Percentiles rank a stretch among this genome's conserved stretches.
phyloP scores from a whole-genome alignment of 257 asterid species.

The Solanum virginianum region DNA sequence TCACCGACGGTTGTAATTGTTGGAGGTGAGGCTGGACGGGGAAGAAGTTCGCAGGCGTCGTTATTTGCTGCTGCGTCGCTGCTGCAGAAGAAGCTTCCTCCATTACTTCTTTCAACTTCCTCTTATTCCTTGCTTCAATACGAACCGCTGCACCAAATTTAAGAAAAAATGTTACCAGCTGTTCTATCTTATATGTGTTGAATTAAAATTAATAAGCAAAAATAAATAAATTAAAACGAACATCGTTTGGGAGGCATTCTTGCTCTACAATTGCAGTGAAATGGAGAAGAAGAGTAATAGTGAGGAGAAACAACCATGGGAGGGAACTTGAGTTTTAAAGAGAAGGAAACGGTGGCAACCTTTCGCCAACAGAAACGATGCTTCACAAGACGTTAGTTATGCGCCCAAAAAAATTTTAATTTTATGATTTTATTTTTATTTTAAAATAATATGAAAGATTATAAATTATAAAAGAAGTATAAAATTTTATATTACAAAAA shows the following conservation, averaged over 20 bases:
- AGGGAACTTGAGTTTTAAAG: conserved; percentile 3
- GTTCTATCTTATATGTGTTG: not conserved
- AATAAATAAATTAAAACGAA: not conserved
- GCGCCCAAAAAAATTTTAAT: not conserved
- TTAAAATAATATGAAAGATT: not conserved
- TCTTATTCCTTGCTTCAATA: conserved; percentile 5
- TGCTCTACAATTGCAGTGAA: not conserved
- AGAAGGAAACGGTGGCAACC: conserved; percentile 26
- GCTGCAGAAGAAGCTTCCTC: not conserved
- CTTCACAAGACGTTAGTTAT: not conserved
- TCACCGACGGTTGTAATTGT: not conserved
- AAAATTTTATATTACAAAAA: not conserved
- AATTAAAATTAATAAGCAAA: not conserved
- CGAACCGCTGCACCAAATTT: not conserved
- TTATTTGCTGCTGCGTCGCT: not conserved
- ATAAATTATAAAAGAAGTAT: too few relatives aligned
- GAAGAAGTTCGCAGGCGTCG: not conserved
- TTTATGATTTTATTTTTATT: not conserved
- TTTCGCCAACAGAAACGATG: not conserved
- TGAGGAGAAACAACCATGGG: not conserved
- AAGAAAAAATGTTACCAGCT: not conserved
- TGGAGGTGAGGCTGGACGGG: not conserved
- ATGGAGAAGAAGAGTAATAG: not conserved
- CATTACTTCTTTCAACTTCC: conserved; percentile 23
- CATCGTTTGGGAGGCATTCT: not conserved